Evolutionary conservation across 176 grass and related monocot genomes (phyloP).

Genomic region (Guadua angustifolia): DNA sequence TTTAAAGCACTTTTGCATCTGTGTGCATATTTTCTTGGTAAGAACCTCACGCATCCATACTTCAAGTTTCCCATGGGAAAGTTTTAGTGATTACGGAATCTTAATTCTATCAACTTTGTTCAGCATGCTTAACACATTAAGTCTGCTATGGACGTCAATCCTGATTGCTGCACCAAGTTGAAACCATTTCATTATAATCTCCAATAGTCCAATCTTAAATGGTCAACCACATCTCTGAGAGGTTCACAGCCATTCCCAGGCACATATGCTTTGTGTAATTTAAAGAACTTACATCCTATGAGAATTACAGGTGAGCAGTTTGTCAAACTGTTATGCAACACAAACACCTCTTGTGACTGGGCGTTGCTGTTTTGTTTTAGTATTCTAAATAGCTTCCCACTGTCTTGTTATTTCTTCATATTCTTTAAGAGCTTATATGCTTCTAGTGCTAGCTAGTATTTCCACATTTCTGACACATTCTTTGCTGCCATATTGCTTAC

Average conservation of each 20-base stretch:
- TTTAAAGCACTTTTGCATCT: conserved; percentile 3
- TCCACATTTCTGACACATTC: conserved; percentile 34
- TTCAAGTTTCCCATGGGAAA: not conserved
- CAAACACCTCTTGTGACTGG: not conserved
- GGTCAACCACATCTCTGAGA: not conserved
- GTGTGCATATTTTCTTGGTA: conserved; percentile 17
- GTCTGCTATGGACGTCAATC: not conserved
- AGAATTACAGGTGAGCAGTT: conserved; percentile 27
- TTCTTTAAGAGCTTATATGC: conserved; percentile 15
- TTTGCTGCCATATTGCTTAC: conserved; percentile 31
- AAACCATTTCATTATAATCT: conserved; percentile 6
- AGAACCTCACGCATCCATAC: conserved; percentile 12
- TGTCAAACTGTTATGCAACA: not conserved
- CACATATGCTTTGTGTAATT: conserved; percentile 17
- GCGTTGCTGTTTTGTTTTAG: conserved; percentile 26
- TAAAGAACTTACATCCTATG: conserved; percentile 5
- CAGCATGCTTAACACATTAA: conserved; percentile 10
- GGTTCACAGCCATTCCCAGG: conserved; percentile 9
- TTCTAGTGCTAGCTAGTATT: conserved; percentile 17
- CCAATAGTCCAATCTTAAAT: conserved; percentile 35
- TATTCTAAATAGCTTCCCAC: conserved; percentile 7
- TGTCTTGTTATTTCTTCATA: conserved; percentile 18
- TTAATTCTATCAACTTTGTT: conserved; percentile 1
- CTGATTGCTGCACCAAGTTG: not conserved
- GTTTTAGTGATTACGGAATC: conserved; percentile 6